Percentiles rank a stretch among this genome's conserved stretches.
Conservation (phyloP, 768 basidiomycete genomes). For the Obba rivulosa region DNA sequence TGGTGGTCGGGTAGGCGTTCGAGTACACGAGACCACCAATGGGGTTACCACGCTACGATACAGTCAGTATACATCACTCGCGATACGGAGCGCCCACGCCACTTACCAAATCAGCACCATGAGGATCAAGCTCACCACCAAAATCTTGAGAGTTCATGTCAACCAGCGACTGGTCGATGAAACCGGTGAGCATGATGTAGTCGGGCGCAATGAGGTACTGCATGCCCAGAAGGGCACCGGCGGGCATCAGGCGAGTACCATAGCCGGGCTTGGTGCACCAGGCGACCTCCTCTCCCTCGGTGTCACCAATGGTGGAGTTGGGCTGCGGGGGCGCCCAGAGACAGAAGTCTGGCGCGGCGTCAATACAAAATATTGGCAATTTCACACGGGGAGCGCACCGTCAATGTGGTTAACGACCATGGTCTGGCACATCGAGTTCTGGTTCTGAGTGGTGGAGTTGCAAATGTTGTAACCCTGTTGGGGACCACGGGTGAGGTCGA, state of each 20-base stretch:
- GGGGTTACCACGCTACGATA: slow-evolving; percentile 67
- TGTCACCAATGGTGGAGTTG: slow-evolving; percentile 52
- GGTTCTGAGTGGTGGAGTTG: slow-evolving; percentile 60
- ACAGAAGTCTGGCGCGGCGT: slow-evolving; percentile 54
- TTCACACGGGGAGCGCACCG: slow-evolving; percentile 24
- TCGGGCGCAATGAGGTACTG: slow-evolving; percentile 57
- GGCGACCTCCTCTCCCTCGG: slow-evolving; percentile 67
- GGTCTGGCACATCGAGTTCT: slow-evolving; percentile 66
- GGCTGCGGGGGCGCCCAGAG: slow-evolving; percentile 54
- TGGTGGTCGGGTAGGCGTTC: slow-evolving; percentile 41
- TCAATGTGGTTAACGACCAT: slow-evolving; percentile 53
- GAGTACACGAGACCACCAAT: slow-evolving; percentile 69
- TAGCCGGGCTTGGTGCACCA: slow-evolving; percentile 71
- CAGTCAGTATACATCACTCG: background rate
- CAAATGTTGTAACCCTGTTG: slow-evolving; percentile 66
- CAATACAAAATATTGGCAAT: slow-evolving; percentile 6
- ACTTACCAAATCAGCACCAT: slow-evolving; percentile 60
- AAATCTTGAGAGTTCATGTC: slow-evolving; percentile 47
- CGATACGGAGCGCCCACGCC: background rate
- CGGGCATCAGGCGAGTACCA: slow-evolving; percentile 73
- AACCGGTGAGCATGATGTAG: slow-evolving; percentile 59
- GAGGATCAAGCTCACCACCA: slow-evolving; percentile 77
- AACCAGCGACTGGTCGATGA: slow-evolving; percentile 55
- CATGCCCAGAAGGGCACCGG: slow-evolving; percentile 54
- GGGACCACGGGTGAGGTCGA: slow-evolving; percentile 40